phyloP scores from a whole-genome alignment of 192 early-diverging fungal species.

The Coemansia pectinata region DNA sequence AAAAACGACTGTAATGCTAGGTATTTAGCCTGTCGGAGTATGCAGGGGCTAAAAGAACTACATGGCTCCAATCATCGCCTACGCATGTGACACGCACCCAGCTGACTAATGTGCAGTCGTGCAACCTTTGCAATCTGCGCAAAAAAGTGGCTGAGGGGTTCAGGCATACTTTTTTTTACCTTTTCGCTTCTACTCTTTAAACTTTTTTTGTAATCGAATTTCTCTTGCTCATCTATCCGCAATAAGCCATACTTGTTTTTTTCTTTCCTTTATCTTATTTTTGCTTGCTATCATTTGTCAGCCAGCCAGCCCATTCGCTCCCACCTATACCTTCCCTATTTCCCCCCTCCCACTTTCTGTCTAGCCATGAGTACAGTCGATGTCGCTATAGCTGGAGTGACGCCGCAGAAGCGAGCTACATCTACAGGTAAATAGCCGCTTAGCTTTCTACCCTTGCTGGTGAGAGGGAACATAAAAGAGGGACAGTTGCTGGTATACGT shows the following conservation, averaged over 20 bases:
- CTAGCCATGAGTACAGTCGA: conserved; percentile 26
- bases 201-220: neutral
- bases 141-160: too few species aligned
- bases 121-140: neutral
- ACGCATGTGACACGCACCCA: conserved; percentile 8
- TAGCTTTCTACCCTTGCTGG: neutral
- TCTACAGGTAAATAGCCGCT: conserved; percentile 16
- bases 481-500: neutral
- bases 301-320: neutral
- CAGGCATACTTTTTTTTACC: neutral
- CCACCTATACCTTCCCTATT: neutral
- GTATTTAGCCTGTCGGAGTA: neutral
- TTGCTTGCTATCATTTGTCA: conserved; percentile 5
- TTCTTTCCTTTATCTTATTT: neutral
- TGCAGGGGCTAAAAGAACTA: neutral
- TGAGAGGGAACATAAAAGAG: neutral
- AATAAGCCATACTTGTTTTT: neutral
- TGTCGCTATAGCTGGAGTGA: conserved; percentile 5
- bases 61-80: neutral
- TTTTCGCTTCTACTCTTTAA: neutral
- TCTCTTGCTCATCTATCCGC: neutral
- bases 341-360: neutral
- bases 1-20: too few species aligned
- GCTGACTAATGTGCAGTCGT: conserved; percentile 5
- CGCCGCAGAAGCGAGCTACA: conserved; percentile 31